Conservation (phyloP, 768 basidiomycete species). For the Agaricus sinodeliciosus region DNA sequence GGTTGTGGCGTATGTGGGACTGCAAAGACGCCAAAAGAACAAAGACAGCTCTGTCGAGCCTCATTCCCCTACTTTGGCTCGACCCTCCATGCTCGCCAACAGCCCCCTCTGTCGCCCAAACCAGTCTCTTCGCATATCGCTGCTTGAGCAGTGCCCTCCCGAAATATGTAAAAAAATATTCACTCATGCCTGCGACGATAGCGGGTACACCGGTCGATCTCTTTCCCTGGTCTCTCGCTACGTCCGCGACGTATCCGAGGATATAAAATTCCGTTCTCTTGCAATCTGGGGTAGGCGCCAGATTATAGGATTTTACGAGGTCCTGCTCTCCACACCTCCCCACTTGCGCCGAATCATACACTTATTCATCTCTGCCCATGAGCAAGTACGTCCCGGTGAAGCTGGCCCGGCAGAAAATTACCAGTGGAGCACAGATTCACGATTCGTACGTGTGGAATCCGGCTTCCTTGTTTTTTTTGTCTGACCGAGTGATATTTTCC, state of each 20-base stretch:
- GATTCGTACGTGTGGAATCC: conserved; percentile 6
- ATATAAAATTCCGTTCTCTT: conserved; percentile 23
- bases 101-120: neutral
- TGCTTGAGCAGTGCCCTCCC: conserved; percentile 2
- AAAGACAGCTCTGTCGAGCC: no score
- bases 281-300: conserved; percentile 20
- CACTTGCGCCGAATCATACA: conserved; percentile 21
- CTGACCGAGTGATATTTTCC: neutral
- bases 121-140: neutral
- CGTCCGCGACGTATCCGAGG: conserved; percentile 20
- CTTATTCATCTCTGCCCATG: conserved; percentile 21
- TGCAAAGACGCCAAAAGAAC: no score
- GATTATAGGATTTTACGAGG: conserved; percentile 18
- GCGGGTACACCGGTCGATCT: conserved; percentile 27
- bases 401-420: neutral
- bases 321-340: conserved; percentile 17
- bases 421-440: neutral
- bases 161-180: conserved; percentile 16
- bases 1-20: no score
- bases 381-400: conserved; percentile 8
- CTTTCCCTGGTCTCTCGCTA: conserved; percentile 28
- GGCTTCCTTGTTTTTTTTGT: neutral
- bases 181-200: conserved; percentile 27
- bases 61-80: neutral
- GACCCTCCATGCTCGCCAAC: neutral